Evolutionary conservation across 345 rosid species (phyloP).

Genomic region (Rubroshorea leprosula): DNA sequence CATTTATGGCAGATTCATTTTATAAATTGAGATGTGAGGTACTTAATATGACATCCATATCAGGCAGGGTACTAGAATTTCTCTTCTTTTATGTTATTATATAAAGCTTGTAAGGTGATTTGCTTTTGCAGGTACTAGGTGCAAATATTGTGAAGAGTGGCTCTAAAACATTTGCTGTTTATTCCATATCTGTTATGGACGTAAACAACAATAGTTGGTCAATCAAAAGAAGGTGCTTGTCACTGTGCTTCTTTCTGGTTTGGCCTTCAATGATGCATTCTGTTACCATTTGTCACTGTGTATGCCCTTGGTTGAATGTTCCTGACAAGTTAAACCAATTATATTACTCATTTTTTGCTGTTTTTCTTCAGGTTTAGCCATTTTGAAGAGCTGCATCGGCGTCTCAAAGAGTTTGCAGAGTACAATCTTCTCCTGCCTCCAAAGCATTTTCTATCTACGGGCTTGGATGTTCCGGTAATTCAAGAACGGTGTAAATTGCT

Average conservation of each 20-base stretch:
- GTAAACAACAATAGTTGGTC: constrained; percentile 86
- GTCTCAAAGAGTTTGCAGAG: constrained; percentile 82
- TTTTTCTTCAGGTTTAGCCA: constrained; percentile 69
- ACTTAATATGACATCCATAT: constrained; percentile 17
- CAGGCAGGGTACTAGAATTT: constrained; percentile 14
- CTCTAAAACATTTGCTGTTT: constrained; percentile 87
- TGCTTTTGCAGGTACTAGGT: constrained; percentile 77
- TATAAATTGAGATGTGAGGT: constrained; percentile 95
- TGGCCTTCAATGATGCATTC: neutral
- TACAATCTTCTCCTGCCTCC: constrained; percentile 95
- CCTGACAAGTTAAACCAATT: constrained; percentile 4
- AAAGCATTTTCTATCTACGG: constrained; percentile 92
- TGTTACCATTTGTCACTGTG: constrained; percentile 5
- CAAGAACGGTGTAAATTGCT: constrained; percentile 88
- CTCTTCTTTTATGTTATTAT: constrained; percentile 6
- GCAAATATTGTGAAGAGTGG: constrained; percentile 93
- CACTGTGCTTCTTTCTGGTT: neutral
- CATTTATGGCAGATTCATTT: constrained; percentile 67
- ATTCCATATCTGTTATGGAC: constrained; percentile 88
- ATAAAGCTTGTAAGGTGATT: constrained; percentile 17
- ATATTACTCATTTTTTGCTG: constrained; percentile 10
- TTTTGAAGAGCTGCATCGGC: constrained; percentile 98
- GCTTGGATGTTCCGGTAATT: constrained; percentile 74
- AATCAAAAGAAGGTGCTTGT: constrained; percentile 87
- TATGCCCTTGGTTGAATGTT: neutral